Evolutionary conservation across 2,329 filamentous ascomycete genomes (phyloP).

Genomic region (Alternaria gansuensis): DNA sequence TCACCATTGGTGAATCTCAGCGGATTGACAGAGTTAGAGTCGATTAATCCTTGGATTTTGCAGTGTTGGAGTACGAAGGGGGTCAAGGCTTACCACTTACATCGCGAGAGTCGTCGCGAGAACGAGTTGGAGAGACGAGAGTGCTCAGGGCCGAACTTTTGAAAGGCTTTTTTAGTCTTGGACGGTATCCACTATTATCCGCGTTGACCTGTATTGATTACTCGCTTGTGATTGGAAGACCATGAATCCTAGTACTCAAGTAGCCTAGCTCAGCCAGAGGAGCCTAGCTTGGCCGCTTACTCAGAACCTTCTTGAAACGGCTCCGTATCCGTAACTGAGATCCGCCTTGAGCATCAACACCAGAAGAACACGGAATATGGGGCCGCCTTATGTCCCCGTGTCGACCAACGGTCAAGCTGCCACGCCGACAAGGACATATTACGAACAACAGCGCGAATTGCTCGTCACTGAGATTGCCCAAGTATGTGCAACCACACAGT

Average conservation of each 20-base stretch:
- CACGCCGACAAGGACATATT: slow-evolving; percentile 62
- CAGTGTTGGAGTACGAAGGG: neutral
- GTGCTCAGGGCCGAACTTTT: neutral
- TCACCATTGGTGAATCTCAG: slow-evolving; percentile 65
- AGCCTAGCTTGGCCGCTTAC: neutral
- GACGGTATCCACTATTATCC: neutral
- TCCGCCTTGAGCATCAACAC: slow-evolving; percentile 4
- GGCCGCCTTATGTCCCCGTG: slow-evolving; percentile 30
- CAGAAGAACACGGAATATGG: slow-evolving; percentile 27
- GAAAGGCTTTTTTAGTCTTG: slow-evolving; percentile 15
- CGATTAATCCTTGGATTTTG: slow-evolving; percentile 62
- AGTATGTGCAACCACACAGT: slow-evolving; percentile 54
- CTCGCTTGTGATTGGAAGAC: neutral
- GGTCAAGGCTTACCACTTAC: neutral
- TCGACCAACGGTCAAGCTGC: slow-evolving; percentile 31
- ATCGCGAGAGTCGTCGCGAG: neutral
- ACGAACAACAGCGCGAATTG: slow-evolving; percentile 77
- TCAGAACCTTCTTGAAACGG: neutral
- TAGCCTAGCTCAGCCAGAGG: neutral
- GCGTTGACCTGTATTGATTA: neutral
- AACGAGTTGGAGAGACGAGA: neutral
- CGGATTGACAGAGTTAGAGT: slow-evolving; percentile 81
- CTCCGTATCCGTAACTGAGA: neutral
- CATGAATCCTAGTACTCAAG: neutral
- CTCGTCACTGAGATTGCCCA: slow-evolving; percentile 77